Base-by-base conservation (phyloP, 2,329 filamentous ascomycete species). In the Aspergillus arachidicola region DNA sequence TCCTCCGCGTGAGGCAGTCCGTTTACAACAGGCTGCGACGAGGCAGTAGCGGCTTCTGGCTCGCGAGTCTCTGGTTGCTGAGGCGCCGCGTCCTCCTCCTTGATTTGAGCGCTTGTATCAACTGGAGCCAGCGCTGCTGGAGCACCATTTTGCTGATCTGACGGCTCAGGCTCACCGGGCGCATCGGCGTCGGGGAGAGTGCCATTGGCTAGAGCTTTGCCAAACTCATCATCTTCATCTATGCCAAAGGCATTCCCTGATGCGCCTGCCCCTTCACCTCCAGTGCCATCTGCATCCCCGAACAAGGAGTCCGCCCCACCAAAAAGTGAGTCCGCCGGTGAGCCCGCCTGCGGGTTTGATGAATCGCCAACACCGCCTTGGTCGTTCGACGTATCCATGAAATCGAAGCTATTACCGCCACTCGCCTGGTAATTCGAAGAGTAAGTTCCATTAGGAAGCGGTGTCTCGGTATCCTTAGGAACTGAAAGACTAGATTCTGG, bases 291-390 rank as follows among this genome's bases (percentile, higher is more conserved):
- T 59, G 86, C 90, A 68, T 96, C 93, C 2, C 94, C 95, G 75
- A 98, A 99, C 1, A 99, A 83, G 2, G 93, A 96, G 54, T 93
- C 93, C 0, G 92, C 93, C 0, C 91, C 91, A 12, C 88, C 91
- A 72, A 97, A 97, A 0, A 97, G 82, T 55, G 92, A 96, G 65
- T 94, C 91, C 12, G 89, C 87, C 0, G 90, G 92, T 43, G 89
- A 83, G 70, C 88, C 82, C 74, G 84, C 75, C 26, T 84, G 86
- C 71, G 91, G 88, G 43, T 86, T 86, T 21, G 82, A 82, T 32
- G 80, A 80, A 46, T 78, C 77, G 12, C 74, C 79, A 9, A 73
- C 72, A 7, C 71, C 73, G 62, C 71, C 73, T 54, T 76, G 73
- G 21, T 78, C 73, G 11, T 76, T 76, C 2, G 74, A 65, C 2